These are phyloP conservation scores for Inga laurina DNA, from an alignment of 306 rosid species.

Conservation along the genomic window DNA sequence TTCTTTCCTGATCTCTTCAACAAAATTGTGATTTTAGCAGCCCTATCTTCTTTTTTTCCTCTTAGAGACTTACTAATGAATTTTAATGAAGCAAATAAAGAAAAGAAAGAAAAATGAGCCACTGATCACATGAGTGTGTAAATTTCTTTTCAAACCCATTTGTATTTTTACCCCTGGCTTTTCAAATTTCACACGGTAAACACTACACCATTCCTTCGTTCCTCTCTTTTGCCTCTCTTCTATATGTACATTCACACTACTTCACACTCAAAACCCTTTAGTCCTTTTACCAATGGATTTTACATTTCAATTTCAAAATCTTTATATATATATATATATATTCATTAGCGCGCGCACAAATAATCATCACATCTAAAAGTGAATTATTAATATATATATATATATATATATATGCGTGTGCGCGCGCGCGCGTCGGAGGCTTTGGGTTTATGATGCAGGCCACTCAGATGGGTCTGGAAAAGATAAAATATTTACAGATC, in stretches of 20 bases:
- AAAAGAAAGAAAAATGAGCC: background rate
- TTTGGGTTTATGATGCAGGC: conserved; percentile 38
- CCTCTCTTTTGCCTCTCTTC: background rate
- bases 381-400: background rate
- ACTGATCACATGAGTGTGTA: conserved; percentile 23
- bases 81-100: background rate
- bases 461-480: conserved; percentile 94
- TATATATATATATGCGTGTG: background rate
- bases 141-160: conserved; percentile 23
- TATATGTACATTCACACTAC: background rate
- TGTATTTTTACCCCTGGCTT: conserved; percentile 2
- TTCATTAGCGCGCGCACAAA: background rate
- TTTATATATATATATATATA: background rate
- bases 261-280: conserved; percentile 3
- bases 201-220: conserved; percentile 13
- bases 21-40: conserved; percentile 20
- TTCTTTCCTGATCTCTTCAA: background rate
- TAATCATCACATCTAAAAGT: background rate
- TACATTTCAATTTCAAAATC: background rate
- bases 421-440: background rate
- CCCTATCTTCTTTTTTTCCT: conserved; percentile 20
- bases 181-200: background rate
- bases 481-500: conserved; percentile 60
- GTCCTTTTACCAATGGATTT: conserved; percentile 8
- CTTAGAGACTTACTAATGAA: background rate